Evolutionary conservation across 2,329 filamentous ascomycete species (phyloP), one percentile per base, ranked within the genome.

Genomic region (Arachnomyces sp.): DNA sequence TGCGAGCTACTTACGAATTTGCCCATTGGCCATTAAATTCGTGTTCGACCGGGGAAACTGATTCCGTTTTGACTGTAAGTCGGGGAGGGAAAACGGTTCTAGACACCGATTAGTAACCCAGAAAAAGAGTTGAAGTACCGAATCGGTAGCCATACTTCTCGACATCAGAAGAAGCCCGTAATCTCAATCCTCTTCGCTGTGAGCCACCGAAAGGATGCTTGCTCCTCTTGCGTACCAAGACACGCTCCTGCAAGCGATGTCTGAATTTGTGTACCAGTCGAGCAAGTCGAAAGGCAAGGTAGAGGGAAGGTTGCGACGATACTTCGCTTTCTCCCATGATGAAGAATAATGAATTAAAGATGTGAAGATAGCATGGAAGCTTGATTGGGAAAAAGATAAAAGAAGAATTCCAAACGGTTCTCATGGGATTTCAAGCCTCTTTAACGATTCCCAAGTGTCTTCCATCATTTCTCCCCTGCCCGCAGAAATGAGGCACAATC

Each of bases 121-220:
- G n/a, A 13, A 15, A 25, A 14, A 17, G 8, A 3, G 36, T 3
- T 37, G 28, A 36, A 14, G 12, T 15, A 17, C 34, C 44, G 31
- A 25, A 5, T 25, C 21, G 21, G 21, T 5, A 25, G 21, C 21
- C 50, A 29, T 14, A 33, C 38, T 17, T 38, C 44, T 21, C 21
- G 39, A 29, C 34, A 39, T 16, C 31, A 5, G 38, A 40, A 12
- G 33, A 7, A 6, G 8, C 9, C 33, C 33, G 17, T 31, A 40
- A 3, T 38, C 46, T 2, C 47, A 55, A 18, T 34, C 13, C 28
- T 51, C 52, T 7, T 4, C 28, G 16, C 31, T 40, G 36, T 12
- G 31, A 36, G 31, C 13, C 32, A 9, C 38, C 38, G 15, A 16
- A 40, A 37, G 31, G 38, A 14, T 40, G 16, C 12, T 17, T 21